phyloP scores from a whole-genome alignment of 176 grass and related monocot species.

The Oryza australiensis region DNA sequence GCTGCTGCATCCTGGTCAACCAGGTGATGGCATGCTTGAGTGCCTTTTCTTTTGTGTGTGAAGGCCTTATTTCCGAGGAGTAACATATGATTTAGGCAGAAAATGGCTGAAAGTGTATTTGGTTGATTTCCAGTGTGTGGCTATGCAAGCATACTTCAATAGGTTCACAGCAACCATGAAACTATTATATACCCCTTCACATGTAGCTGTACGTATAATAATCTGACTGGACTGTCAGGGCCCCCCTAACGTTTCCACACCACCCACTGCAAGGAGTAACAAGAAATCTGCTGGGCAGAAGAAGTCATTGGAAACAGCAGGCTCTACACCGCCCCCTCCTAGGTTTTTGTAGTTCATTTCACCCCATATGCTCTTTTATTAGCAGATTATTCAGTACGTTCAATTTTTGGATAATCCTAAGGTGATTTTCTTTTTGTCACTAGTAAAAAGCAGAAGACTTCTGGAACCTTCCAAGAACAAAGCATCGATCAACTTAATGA shows the following conservation, averaged over 20 bases:
- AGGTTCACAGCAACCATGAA: neutral
- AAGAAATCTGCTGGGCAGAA: conserved; percentile 93
- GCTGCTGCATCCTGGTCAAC: neutral
- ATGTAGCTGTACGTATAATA: conserved; percentile 5
- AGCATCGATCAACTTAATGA: conserved; percentile 99
- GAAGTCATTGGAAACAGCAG: conserved; percentile 68
- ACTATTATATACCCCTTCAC: neutral
- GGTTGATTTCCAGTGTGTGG: neutral
- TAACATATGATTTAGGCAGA: neutral
- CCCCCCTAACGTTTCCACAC: conserved; percentile 42
- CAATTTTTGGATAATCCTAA: conserved; percentile 24
- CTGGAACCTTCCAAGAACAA: conserved; percentile 83
- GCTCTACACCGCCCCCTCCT: conserved; percentile 56
- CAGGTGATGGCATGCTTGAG: neutral
- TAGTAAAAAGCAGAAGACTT: conserved; percentile 93
- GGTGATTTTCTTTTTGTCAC: conserved; percentile 44
- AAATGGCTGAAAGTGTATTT: conserved; percentile 15
- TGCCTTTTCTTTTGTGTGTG: neutral
- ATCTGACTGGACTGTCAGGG: conserved; percentile 47
- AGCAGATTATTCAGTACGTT: conserved; percentile 23
- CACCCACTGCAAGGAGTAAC: conserved; percentile 42
- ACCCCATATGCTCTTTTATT: conserved; percentile 23
- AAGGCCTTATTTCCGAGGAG: conserved; percentile 3
- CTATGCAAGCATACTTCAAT: neutral
- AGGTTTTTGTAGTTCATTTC: conserved; percentile 50